These are phyloP conservation scores for Diplosphaera chodatii DNA, from an alignment of 139 green algal species.

Conservation along the genomic window DNA sequence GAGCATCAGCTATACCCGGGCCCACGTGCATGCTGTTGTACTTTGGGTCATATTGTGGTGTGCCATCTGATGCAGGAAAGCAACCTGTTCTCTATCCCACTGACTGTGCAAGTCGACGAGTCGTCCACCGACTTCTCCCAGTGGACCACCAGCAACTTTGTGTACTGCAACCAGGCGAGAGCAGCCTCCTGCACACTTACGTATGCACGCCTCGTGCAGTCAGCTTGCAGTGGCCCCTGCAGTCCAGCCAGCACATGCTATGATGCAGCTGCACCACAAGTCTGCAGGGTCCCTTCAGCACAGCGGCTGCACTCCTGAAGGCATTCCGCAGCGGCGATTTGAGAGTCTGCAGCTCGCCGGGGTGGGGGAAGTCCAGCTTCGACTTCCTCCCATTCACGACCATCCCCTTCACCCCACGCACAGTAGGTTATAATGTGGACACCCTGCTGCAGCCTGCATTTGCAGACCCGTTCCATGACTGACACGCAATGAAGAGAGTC, in stretches of 20 bases:
- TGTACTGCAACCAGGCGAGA: not conserved
- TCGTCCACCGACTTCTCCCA: not conserved
- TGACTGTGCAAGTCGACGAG: not conserved
- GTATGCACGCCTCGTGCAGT: no score
- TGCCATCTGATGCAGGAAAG: not conserved
- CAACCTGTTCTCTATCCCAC: not conserved
- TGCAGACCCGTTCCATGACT: no score
- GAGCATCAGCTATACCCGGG: no score
- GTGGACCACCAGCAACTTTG: not conserved
- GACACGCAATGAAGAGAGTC: no score
- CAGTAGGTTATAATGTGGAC: not conserved
- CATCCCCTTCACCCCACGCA: not conserved
- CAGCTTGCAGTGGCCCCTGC: no score
- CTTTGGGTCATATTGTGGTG: not conserved
- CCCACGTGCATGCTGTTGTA: not conserved
- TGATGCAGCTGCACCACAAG: not conserved
- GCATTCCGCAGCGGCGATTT: not conserved
- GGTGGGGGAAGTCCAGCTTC: not conserved
- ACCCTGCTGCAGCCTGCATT: not conserved
- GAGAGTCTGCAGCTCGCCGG: not conserved
- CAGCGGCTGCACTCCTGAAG: not conserved
- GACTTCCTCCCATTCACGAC: not conserved
- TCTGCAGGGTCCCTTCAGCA: not conserved
- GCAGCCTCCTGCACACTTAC: no score
- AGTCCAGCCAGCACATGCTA: no score